Evolutionary conservation across 2,329 filamentous ascomycete genomes (phyloP), one percentile per base, ranked within the genome.

Genomic region (Paracamarosporium sp.): DNA sequence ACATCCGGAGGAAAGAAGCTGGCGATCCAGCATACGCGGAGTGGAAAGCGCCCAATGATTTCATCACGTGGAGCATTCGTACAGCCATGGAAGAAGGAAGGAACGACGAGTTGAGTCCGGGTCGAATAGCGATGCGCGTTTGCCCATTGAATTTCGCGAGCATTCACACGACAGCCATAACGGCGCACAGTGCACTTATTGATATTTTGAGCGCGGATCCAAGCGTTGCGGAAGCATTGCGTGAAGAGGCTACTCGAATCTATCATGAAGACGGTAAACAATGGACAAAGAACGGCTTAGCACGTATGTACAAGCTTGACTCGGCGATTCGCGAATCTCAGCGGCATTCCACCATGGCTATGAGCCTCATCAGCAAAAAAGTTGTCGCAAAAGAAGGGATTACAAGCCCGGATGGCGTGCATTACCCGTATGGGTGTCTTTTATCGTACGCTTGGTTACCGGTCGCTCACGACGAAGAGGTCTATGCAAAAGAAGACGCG

Each of bases 381-480:
- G 82, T 85, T 0, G 64, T 72, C n/a, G 82, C 84, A 47, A 87
- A 85, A 61, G 84, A 98, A 44, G 88, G 89, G 31, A 96, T 98
- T 73, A 88, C 92, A 15, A 87, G 93, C 31, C 95, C 94, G 6
- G 94, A 98, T 80, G 65, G 65, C 27, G 20, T 61, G 3, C 55
- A 63, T 50, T n/a, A 66, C 4, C 43, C 57, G 13, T 57, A 62
- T 41, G 64, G 70, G 11, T 60, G 66, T 8, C 27, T 61, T 2
- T 25, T 71, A 7, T 57, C 63, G 9, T 66, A 55, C 40, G 61
- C 67, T 5, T 70, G 67, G 66, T 47, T 43, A 12, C 52, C 59
- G 2, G 25, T 69, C 8, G 64, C 67, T 5, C 15, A 50, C 9
- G 70, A 73, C 30, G 48, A 54, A 1, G 59, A 63, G 3, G 30